Evolutionary conservation across 1,284 basidiomycete genomes (phyloP), one percentile per base, ranked within the genome.

Genomic region (Trichosporon ovoides): DNA sequence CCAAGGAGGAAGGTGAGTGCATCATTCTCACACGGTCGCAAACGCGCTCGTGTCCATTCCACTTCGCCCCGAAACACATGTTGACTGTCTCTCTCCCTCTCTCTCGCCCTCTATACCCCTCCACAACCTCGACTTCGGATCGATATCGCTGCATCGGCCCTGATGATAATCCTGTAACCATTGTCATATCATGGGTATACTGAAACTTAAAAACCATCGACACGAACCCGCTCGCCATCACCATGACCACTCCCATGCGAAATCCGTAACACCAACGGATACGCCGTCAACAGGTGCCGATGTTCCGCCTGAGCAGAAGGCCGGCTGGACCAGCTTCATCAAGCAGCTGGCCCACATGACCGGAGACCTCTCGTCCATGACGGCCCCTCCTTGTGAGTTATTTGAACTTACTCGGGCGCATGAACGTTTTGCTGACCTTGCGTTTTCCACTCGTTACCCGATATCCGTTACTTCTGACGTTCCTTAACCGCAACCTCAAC

Each of bases 311-410:
- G 76, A 75, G 57, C 76, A 78, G 62, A 77, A 78, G 67, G 76
- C 76, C 49, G 73, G 74, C 70, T 78, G 77, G 77, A 62, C 72
- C 19, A 71, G 70, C 28, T 78, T 76, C 65, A 73, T 77, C 71
- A 80, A 77, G 67, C 66, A 87, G 58, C 85, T 93, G 65, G 85
- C 89, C 43, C 85, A 85, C 53, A 85, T 91, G 73, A 90, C 89
- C 2, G 94, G 94, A 59, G 95, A 98, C 80, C 82, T 98, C 54
- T 95, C 89, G 1, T 86, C 87, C 5, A 82, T 98, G 80, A 98
- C 95, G 0, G 95, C 94, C 0, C 95, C 95, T n/a, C 76, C 79
- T 69, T 73, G 66, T 80, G 70, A 64, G 70, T 69, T n/a, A 34
- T 11, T 37, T 40, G 38, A 16, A 43, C 0, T 3, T 34, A 9